Base-by-base conservation (phyloP, 2,329 filamentous ascomycete genomes). In the Pseudopyricularia cyperi region DNA sequence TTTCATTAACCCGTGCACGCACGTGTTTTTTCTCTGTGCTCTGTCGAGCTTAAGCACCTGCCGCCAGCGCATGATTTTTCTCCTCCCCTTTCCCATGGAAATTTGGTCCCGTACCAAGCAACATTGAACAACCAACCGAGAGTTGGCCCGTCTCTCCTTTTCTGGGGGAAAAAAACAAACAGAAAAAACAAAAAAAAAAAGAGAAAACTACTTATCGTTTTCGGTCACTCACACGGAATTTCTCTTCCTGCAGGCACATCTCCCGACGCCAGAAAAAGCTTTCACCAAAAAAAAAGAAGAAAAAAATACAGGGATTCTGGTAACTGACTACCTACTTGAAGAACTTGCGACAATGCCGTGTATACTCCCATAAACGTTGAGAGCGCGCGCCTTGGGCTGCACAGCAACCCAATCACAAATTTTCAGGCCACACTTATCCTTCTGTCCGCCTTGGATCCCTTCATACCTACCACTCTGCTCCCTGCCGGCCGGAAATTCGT, bases 271-370 rank as follows among this genome's bases (percentile, higher is more conserved):
- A 9, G n/a, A 26, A 42, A 4, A 17, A 30, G 26, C 37, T 22
- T 22, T 12, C n/a, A n/a, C n/a, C n/a, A 37, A 37, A 37, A 37
- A 5, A 37, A 37, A 37, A 14, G 19, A 24, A 24, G 15, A 32
- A n/a, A 11, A 49, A 30, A 32, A 32, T 14, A 24, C 8, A 28
- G 11, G 37, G 39, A 44, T 48, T 51, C 37, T 48, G 32, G 37
- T 19, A 47, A 24, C 52, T 52, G n/a, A n/a, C n/a, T n/a, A n/a
- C n/a, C n/a, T n/a, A 22, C 17, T 42, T 33, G 48, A 50, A 42
- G 48, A 50, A 26, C 35, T 35, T 42, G 58, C 57, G 57, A 66
- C 52, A 60, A 66, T 66, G 64, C 62, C 61, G 64, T 57, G 59
- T 58, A 61, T 58, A 62, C 53, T 57, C 57, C 56, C 54, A 60